Evolutionary conservation across 2,329 filamentous ascomycete genomes (phyloP).

Genomic region (Lecanicillium sp.): DNA sequence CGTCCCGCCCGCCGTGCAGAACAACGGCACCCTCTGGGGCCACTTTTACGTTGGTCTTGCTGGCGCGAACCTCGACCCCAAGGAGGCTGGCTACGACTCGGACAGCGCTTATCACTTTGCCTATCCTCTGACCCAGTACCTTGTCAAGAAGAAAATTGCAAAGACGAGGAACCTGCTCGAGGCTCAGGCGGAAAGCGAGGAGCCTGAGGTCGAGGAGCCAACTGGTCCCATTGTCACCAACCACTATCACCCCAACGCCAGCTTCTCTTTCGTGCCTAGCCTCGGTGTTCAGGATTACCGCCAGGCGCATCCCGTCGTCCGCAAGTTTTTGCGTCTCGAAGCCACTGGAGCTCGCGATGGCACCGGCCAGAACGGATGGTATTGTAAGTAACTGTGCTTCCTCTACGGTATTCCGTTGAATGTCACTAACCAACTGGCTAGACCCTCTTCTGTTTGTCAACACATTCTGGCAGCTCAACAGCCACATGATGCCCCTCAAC

Average conservation of each 20-base stretch:
- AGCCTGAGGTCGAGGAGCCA: constrained; percentile 44
- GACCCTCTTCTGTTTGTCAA: constrained; percentile 84
- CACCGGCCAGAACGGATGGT: constrained; percentile 85
- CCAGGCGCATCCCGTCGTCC: constrained; percentile 62
- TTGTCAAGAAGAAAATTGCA: constrained; percentile 79
- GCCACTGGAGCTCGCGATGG: constrained; percentile 72
- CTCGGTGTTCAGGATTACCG: constrained; percentile 62
- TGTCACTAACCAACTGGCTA: constrained; percentile 17
- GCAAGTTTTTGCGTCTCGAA: constrained; percentile 75
- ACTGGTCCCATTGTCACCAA: constrained; percentile 66
- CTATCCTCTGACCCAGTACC: constrained; percentile 80
- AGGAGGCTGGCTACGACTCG: constrained; percentile 61
- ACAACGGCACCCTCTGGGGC: constrained; percentile 89
- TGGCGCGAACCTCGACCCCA: constrained; percentile 71
- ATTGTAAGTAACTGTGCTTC: constrained; percentile 51
- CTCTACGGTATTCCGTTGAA: too few relatives aligned
- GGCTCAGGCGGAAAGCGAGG: constrained; percentile 31
- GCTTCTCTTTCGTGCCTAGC: constrained; percentile 78
- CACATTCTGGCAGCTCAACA: constrained; percentile 92
- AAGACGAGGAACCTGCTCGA: constrained; percentile 87
- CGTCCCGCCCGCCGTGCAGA: constrained; percentile 72
- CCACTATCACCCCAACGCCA: constrained; percentile 94
- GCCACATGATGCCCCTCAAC: constrained; percentile 87
- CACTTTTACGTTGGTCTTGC: constrained; percentile 84
- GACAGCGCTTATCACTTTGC: constrained; percentile 75